Conservation (phyloP, 805 yeast species). For the Wickerhamiella slavikovae region DNA sequence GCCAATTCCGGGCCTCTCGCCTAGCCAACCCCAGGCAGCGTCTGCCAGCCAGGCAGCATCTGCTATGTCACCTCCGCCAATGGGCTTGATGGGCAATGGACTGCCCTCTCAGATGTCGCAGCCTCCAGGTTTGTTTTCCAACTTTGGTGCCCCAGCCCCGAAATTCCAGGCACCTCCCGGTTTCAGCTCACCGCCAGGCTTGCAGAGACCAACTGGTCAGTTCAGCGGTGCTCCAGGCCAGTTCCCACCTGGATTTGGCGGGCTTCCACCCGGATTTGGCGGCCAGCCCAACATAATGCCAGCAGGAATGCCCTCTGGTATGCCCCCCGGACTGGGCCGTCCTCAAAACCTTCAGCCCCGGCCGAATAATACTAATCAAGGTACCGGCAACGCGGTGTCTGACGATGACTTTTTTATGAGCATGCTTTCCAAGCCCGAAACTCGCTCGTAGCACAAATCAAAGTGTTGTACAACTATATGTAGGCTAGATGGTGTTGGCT, state of each 20-base stretch:
- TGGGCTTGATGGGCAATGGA: too few relatives aligned
- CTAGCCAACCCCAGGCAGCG: too few relatives aligned
- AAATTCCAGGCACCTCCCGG: background rate
- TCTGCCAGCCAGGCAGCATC: too few relatives aligned
- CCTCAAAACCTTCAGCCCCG: background rate
- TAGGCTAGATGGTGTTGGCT: background rate
- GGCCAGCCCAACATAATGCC: too few relatives aligned
- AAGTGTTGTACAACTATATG: background rate
- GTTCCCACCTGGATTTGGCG: background rate
- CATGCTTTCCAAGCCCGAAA: conserved; percentile 1
- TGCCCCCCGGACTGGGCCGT: background rate
- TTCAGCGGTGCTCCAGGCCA: too few relatives aligned
- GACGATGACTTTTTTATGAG: conserved; percentile 5
- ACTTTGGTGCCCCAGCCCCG: background rate
- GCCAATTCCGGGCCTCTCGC: too few relatives aligned
- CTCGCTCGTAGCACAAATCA: background rate
- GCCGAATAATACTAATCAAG: too few relatives aligned
- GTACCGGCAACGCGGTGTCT: too few relatives aligned
- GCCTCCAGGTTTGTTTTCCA: background rate
- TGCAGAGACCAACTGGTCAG: too few relatives aligned
- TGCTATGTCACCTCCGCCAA: too few relatives aligned
- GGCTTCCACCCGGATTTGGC: background rate
- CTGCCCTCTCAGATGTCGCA: background rate
- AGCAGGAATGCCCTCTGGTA: too few relatives aligned
- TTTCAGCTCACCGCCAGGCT: too few relatives aligned